Evolutionary conservation across 257 asterid genomes (phyloP), one percentile per base, ranked within the genome.

Genomic region (Verbascum thapsus): DNA sequence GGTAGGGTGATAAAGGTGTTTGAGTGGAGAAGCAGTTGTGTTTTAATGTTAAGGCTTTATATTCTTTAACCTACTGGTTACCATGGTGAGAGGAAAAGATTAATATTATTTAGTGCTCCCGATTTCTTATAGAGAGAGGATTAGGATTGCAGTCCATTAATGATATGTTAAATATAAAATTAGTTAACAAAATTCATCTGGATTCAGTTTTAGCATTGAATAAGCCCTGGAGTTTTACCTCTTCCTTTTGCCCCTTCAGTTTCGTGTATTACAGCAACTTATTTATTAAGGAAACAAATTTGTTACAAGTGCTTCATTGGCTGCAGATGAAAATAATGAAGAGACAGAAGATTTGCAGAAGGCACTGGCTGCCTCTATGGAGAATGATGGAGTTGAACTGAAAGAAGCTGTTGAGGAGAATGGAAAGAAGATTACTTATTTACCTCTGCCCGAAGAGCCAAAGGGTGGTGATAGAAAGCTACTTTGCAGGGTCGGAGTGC

Each of bases 311-410:
- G 44, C 18, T 68, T 72, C 55, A 19, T 60, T 70, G 53, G 47
- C 73, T 76, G 74, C 78, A 84, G 96, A 77, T 74, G 82, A 73
- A 50, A 78, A 34, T 52, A 73, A 65, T 32, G 79, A 76, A 39
- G 88, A 81, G 50, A 95, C 85, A 6, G 91, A 79, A 63, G 96
- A 84, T 48, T 63, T 92, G 70, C 83, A 68, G 66, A 79, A 66
- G 67, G 99, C 99, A 22, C 69, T 94, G 77, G 96, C 95, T 38
- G 85, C 76, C 62, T 94, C 99, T 42, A 83, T 94, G 94, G 95
- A 81, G 56, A 55, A 58, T 34, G 75, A 58, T 61, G 70, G 66
- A 61, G 78, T 17, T 49, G 69, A 61, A 40, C 38, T 43, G 49
- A 68, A 69, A 72, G 82, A 87, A 64, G 71, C 72, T 47, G 73